A percentile compares a stretch with the other conserved stretches of the same genome.
phyloP scores from a whole-genome alignment of 306 rosid species.

The Rosa lucieae region DNA sequence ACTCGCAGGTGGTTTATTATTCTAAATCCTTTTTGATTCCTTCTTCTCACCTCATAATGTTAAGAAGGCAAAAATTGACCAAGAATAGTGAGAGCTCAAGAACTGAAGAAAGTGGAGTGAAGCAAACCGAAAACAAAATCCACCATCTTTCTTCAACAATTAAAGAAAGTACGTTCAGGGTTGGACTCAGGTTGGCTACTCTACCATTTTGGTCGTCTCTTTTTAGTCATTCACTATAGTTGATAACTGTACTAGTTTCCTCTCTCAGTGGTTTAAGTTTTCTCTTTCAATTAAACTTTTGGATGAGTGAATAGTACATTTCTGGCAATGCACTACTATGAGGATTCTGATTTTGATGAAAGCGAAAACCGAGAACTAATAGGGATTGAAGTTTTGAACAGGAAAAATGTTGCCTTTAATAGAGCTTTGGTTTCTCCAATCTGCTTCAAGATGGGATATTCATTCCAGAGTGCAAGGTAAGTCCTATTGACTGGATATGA shows the following conservation, averaged over 20 bases:
- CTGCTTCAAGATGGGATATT: constrained; percentile 52
- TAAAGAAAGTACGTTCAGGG: neutral
- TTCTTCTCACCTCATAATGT: neutral
- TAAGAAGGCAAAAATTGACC: neutral
- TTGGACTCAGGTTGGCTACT: constrained; percentile 17
- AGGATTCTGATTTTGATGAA: neutral
- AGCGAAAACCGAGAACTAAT: neutral
- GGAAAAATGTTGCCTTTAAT: constrained; percentile 30
- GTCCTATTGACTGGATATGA: constrained; percentile 6
- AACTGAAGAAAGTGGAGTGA: neutral
- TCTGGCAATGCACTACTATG: neutral
- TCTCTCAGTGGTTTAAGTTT: neutral
- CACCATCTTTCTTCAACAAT: constrained; percentile 6
- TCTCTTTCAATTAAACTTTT: neutral
- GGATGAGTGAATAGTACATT: neutral
- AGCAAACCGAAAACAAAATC: neutral
- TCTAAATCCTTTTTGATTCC: neutral
- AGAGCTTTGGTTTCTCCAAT: constrained; percentile 39
- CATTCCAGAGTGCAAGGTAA: constrained; percentile 46
- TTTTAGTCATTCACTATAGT: too few species aligned
- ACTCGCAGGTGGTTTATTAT: neutral
- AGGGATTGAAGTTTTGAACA: constrained; percentile 29
- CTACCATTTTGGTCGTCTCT: neutral
- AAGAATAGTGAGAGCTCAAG: neutral
- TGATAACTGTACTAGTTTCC: neutral